These are phyloP conservation scores for Cyamopsis tetragonoloba DNA, from an alignment of 306 rosid species.

Conservation along the genomic window DNA sequence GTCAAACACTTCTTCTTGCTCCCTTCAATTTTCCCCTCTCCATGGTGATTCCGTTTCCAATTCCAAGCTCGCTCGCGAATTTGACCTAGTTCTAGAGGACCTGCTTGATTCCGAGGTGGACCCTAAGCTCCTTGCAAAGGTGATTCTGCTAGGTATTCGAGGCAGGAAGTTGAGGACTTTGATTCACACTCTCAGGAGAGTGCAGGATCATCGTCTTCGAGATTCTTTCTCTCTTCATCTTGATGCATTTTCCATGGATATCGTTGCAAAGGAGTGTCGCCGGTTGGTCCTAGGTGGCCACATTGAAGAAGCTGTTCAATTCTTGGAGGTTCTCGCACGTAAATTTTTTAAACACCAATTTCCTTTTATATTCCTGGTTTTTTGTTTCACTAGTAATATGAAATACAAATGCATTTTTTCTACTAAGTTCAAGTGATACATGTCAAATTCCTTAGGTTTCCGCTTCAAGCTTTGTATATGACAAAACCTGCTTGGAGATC, in stretches of 20 bases:
- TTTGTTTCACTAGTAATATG: neutral
- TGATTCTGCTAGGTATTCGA: conserved; percentile 39
- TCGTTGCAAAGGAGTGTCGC: conserved; percentile 47
- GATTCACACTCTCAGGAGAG: conserved; percentile 39
- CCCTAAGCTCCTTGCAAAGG: conserved; percentile 46
- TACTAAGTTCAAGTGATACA: no score
- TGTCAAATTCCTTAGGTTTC: no score
- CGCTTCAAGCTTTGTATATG: no score
- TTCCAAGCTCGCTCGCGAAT: conserved; percentile 52
- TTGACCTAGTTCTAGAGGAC: conserved; percentile 42
- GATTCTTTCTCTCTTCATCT: conserved; percentile 42
- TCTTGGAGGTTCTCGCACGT: conserved; percentile 84
- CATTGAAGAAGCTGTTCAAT: conserved; percentile 62
- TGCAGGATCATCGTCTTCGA: conserved; percentile 39
- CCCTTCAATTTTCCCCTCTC: conserved; percentile 35
- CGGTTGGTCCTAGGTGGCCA: conserved; percentile 38
- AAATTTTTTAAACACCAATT: conserved; percentile 19
- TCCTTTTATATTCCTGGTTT: neutral
- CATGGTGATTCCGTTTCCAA: conserved; percentile 34
- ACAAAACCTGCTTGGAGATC: no score
- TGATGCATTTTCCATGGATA: conserved; percentile 40
- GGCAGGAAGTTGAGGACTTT: conserved; percentile 44
- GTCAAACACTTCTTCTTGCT: conserved; percentile 23
- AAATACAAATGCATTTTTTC: no score
- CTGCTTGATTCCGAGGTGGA: conserved; percentile 42